These are phyloP conservation scores for Sugiyamaella japonica DNA, from an alignment of 1,139 yeast species.

Conservation along the genomic window DNA sequence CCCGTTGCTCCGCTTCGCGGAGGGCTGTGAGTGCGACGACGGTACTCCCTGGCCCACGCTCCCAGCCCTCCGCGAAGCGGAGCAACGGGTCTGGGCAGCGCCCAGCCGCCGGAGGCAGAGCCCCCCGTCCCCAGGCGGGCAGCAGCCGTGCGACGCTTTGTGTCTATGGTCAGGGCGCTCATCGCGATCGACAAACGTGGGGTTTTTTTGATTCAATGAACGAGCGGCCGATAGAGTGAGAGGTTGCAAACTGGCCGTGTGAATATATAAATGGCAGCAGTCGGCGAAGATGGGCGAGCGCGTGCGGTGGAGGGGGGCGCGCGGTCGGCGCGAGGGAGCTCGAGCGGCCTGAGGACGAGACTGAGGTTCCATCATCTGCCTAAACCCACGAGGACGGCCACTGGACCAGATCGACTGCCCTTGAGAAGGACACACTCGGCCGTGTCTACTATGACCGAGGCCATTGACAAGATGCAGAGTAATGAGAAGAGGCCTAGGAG, in stretches of 20 bases:
- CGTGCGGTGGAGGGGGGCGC: not conserved
- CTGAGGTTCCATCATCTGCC: slow-evolving; percentile 12
- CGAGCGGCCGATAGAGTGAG: not conserved
- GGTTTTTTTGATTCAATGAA: too few species aligned
- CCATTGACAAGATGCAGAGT: not conserved
- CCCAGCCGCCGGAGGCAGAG: too few species aligned
- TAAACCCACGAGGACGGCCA: not conserved
- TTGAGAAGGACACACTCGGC: not conserved
- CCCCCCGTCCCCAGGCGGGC: too few species aligned
- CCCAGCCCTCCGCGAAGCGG: too few species aligned
- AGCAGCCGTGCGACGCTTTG: too few species aligned
- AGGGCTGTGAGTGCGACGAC: too few species aligned
- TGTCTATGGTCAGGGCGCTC: too few species aligned
- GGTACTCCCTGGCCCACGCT: too few species aligned
- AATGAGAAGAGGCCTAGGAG: not conserved
- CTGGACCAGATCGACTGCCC: too few species aligned
- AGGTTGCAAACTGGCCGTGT: not conserved
- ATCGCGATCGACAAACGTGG: too few species aligned
- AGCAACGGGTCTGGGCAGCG: too few species aligned
- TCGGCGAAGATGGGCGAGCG: not conserved
- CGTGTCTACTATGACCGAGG: not conserved
- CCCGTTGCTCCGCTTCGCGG: too few species aligned
- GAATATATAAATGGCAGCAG: not conserved
- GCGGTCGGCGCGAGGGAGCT: not conserved
- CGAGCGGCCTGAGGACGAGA: not conserved